Evolutionary conservation across 257 asterid species (phyloP), one percentile per base, ranked within the genome.

Genomic region (Catharanthus roseus): DNA sequence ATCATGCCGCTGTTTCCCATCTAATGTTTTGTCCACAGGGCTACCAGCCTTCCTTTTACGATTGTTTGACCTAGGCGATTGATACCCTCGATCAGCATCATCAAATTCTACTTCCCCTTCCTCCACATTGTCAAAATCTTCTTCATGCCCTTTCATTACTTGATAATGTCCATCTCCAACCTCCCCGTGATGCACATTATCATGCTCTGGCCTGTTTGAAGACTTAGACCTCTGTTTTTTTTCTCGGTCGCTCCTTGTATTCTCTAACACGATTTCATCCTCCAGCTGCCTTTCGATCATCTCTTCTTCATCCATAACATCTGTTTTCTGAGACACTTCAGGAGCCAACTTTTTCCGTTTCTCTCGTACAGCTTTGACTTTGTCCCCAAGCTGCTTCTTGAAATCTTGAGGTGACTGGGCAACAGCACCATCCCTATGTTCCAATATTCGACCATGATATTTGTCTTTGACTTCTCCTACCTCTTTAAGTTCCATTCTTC

Each of bases 51-150:
- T 91, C 70, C 91, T 83, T 80, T 89, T 89, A 57, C 81, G 87
- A 67, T 62, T 66, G 76, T 42, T 72, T 0, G 83, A 71, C 79
- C 70, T 82, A n/a, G 96, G 96, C 13, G 97, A 89, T 38, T 53
- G 84, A 74, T 75, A 76, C 12, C 78, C 89, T 56, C 81, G 54
- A 54, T 81, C 88, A 41, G 69, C 82, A 71, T 76, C 84, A 63
- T 89, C 91, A 65, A 83, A 78, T 42, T 80, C 96, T 8, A 88
- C 80, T 81, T 92, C 98, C 36, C 98, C 96, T 83, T 92, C 98
- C 80, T 92, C 98, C 13, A 85, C 96, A 1, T 71, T 74, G 55
- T 81, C 87, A 33, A 77, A 73, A 74, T 88, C 90, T 57, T 81
- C 84, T 68, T 75, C 83, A 12, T 75, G 86, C 72, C 82, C 86